Conservation (phyloP, 371 early-diverging fungal species). For the Mucor velutinosus region DNA sequence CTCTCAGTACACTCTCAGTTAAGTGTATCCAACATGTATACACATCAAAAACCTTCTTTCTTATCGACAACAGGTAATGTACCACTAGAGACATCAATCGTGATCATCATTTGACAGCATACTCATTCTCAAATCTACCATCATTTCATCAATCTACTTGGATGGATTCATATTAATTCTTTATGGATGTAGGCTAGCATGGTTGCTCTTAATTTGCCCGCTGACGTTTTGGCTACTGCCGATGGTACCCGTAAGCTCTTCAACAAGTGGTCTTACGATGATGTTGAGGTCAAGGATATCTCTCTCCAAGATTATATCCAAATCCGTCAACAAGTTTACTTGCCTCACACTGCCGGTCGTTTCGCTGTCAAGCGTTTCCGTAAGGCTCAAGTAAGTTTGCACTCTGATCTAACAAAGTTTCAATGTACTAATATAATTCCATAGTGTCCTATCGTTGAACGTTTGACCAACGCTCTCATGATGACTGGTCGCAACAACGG, state of each 20-base stretch:
- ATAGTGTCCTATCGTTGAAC: conserved; percentile 99
- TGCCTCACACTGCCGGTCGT: conserved; percentile 99
- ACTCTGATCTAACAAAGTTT: neutral
- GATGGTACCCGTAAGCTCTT: conserved; percentile 78
- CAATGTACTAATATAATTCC: neutral
- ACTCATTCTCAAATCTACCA: neutral
- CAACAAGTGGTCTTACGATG: conserved; percentile 96
- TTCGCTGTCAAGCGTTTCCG: conserved; percentile 98
- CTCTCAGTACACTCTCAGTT: neutral
- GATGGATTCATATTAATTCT: conserved; percentile 15
- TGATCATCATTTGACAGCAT: neutral
- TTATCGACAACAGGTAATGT: conserved; percentile 28
- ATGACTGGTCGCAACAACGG: conserved; percentile 99
- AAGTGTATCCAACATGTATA: conserved; percentile 3
- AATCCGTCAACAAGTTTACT: conserved; percentile 92
- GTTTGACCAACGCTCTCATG: conserved; percentile 99
- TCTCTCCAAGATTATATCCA: conserved; percentile 95
- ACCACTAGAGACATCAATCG: neutral
- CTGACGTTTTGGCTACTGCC: conserved; percentile 62
- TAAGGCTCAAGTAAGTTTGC: conserved; percentile 84
- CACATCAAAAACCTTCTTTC: conserved; percentile 17
- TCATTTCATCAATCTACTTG: conserved; percentile 1
- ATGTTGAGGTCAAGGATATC: conserved; percentile 96
- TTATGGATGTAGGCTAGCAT: conserved; percentile 38
- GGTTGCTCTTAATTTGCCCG: conserved; percentile 69